Percentiles rank a stretch among this genome's conserved stretches.
Conservation (phyloP, 345 rosid species). For the Geranium brycei region DNA sequence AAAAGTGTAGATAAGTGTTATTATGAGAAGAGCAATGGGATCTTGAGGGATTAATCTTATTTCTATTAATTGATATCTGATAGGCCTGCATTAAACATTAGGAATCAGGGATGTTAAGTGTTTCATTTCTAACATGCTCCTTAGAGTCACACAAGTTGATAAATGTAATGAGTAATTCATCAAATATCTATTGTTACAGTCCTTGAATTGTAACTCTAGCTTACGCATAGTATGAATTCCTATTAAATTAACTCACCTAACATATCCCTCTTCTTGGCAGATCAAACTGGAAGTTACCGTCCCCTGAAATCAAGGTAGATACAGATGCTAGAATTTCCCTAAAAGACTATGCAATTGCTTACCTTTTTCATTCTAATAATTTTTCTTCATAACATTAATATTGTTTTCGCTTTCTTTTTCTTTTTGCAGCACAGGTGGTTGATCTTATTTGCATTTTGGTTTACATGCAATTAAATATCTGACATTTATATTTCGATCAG, state of each 20-base stretch:
- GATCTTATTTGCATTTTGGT: slow-evolving; percentile 19
- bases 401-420: slow-evolving; percentile 7
- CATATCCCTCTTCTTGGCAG: slow-evolving; percentile 28
- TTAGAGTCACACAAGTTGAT: background rate
- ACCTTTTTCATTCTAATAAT: background rate
- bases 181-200: background rate
- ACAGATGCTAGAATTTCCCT: background rate
- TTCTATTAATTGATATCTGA: no score
- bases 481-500: slow-evolving; percentile 10
- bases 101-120: background rate
- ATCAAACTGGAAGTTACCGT: slow-evolving; percentile 36
- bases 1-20: no score
- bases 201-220: slow-evolving; percentile 1
- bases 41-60: no score
- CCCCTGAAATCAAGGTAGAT: slow-evolving; percentile 42
- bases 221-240: background rate
- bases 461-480: slow-evolving; percentile 14
- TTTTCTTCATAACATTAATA: background rate
- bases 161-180: background rate
- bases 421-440: slow-evolving; percentile 56
- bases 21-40: background rate
- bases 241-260: slow-evolving; percentile 7
- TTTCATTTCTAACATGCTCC: background rate
- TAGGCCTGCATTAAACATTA: no score
- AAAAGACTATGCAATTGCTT: background rate